Conservation (phyloP, 164 flowering plant genomes). For the Sedum album region DNA sequence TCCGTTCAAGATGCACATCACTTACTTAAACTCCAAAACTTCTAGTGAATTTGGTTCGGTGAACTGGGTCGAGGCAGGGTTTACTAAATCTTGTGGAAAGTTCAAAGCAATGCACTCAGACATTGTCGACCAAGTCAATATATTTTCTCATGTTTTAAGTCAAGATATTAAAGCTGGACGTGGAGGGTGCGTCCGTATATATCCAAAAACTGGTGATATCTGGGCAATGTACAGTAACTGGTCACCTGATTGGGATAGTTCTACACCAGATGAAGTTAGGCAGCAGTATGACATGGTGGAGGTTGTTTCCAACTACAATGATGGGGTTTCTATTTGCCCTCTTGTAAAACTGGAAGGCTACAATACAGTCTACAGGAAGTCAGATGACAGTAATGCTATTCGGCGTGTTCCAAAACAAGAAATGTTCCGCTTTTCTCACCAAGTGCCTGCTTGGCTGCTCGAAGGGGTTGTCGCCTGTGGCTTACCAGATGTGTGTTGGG, state of each 20-base stretch:
- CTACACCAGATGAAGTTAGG: slow-evolving; percentile 57
- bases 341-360: slow-evolving; percentile 56
- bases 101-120: slow-evolving; percentile 50
- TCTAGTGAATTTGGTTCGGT: slow-evolving; percentile 57
- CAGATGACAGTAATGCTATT: slow-evolving; percentile 23
- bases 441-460: slow-evolving; percentile 73
- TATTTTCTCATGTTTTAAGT: slow-evolving; percentile 25
- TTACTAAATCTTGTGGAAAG: slow-evolving; percentile 25
- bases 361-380: slow-evolving; percentile 62
- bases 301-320: slow-evolving; percentile 68
- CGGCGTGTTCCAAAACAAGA: slow-evolving; percentile 73
- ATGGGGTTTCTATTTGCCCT: slow-evolving; percentile 58
- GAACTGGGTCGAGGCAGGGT: slow-evolving; percentile 66
- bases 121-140: slow-evolving; percentile 30
- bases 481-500: slow-evolving; percentile 81
- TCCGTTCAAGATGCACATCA: slow-evolving; percentile 67
- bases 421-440: slow-evolving; percentile 88
- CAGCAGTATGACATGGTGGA: slow-evolving; percentile 88
- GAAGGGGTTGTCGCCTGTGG: slow-evolving; percentile 29
- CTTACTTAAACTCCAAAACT: slow-evolving; percentile 59
- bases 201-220: slow-evolving; percentile 68
- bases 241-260: slow-evolving; percentile 66
- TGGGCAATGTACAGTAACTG: slow-evolving; percentile 89
- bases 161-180: slow-evolving; percentile 50
- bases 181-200: slow-evolving; percentile 63